A percentile compares a stretch with the other conserved stretches of the same genome.
These are phyloP conservation scores for Taxawa tesnikishii DNA, from an alignment of 2,329 filamentous ascomycete genomes.

Conservation along the genomic window DNA sequence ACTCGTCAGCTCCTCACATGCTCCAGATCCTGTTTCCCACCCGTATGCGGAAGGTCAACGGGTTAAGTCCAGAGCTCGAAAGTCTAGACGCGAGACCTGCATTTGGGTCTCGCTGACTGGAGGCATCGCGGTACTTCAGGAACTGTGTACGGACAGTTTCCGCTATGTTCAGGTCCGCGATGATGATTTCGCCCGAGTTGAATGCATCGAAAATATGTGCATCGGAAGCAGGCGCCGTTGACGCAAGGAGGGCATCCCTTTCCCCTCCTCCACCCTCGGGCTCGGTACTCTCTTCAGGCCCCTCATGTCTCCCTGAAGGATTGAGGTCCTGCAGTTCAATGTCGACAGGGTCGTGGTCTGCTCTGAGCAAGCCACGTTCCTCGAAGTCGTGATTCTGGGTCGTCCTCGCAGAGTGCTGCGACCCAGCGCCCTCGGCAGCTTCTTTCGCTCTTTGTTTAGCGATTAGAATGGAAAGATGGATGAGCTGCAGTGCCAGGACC, in stretches of 20 bases:
- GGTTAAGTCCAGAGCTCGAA: conserved; percentile 6
- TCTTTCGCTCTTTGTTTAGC: conserved; percentile 38
- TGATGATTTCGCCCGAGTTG: conserved; percentile 32
- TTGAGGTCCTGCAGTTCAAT: conserved; percentile 27
- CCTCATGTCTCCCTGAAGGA: conserved; percentile 8
- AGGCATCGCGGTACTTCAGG: conserved; percentile 21
- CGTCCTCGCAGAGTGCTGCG: conserved; percentile 12
- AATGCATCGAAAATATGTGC: conserved; percentile 29
- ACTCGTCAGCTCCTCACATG: conserved; percentile 7
- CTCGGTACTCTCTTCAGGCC: background rate
- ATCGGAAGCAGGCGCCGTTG: conserved; percentile 14
- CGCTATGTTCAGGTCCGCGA: conserved; percentile 30
- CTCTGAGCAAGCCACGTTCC: conserved; percentile 35
- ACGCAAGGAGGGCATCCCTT: conserved; percentile 7
- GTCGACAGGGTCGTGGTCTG: conserved; percentile 23
- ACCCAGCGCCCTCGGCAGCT: conserved; percentile 14
- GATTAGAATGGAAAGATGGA: conserved; percentile 43
- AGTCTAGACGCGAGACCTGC: conserved; percentile 9
- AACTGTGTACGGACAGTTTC: conserved; percentile 30
- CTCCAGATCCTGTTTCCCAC: conserved; percentile 7
- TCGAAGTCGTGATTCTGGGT: conserved; percentile 47
- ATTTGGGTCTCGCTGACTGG: conserved; percentile 6
- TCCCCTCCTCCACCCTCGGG: conserved; percentile 7
- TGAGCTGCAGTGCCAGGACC: conserved; percentile 41
- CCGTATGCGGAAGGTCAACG: conserved; percentile 5